These are phyloP conservation scores for Tulasnella sp. DNA, from an alignment of 768 basidiomycete species.

Conservation along the genomic window DNA sequence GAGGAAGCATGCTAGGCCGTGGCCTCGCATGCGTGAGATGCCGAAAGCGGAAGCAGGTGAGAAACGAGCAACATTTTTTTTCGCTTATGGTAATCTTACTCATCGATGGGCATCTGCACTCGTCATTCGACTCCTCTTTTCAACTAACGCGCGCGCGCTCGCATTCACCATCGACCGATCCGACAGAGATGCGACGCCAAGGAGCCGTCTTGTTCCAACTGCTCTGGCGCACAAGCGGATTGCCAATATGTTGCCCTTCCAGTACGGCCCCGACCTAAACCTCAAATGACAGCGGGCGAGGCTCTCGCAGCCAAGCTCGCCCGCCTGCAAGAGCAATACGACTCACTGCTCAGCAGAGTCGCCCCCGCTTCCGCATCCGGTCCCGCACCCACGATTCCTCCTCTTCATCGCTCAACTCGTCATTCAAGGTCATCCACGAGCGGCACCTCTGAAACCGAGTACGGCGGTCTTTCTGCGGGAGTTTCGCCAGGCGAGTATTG, in stretches of 20 bases:
- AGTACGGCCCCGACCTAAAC: not conserved
- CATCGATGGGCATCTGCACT: not conserved
- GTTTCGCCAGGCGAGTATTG: not conserved
- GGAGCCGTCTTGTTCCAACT: conserved; percentile 21
- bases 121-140: not conserved
- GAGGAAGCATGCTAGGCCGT: conserved; percentile 19
- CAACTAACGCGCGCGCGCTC: not conserved
- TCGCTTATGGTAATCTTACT: too few species aligned
- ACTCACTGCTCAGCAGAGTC: not conserved
- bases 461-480: not conserved
- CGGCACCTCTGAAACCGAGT: conserved; percentile 3
- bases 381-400: not conserved
- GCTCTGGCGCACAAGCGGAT: not conserved
- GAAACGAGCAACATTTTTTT: too few species aligned
- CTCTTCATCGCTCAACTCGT: not conserved
- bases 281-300: conserved; percentile 2
- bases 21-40: conserved; percentile 19
- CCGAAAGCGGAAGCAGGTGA: conserved; percentile 25
- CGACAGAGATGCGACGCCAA: conserved; percentile 9
- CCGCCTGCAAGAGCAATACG: conserved; percentile 7
- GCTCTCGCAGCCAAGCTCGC: conserved; percentile 11
- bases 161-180: not conserved
- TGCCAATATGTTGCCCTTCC: conserved; percentile 7
- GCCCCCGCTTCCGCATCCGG: not conserved
- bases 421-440: not conserved